Base-by-base conservation (phyloP, 345 rosid genomes). In the Sonneratia alba region DNA sequence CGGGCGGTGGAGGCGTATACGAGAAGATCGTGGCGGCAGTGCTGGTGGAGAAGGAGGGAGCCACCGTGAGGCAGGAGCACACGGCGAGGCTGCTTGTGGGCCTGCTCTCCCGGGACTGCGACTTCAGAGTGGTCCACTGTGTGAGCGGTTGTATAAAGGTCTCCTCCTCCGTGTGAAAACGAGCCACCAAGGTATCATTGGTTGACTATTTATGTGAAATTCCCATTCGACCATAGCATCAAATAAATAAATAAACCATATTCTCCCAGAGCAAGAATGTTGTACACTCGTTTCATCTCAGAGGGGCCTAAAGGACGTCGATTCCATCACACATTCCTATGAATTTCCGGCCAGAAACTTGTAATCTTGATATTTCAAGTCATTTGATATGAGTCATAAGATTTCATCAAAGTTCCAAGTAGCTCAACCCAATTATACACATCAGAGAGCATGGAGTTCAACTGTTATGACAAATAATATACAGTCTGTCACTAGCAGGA, bases 41-140 rank as follows among this genome's bases (percentile, higher is more conserved):
- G 38, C 59, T 95, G 80, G 97, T 90, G 77, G 99, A 95, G 88
- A 92, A 81, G 77, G 88, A 81, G 22, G 90, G 81, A 27, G 92
- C 81, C 65, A 74, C 72, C 66, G 97, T 88, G 72, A 72, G 73
- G 75, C 99, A 95, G 77, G 92, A 95, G 73, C 72, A 71, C 18
- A 82, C 91, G 74, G 96, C 92, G 34, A 84, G 88, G 81, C 64
- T 89, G 83, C 76, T 95, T 34, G 57, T 92, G 79, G 80, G 86
- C 79, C 77, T 73, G 45, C 81, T 92, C 63, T 80, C 96, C 36
- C 94, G 97, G 6, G 82, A 83, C 73, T 92, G 96, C 73, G 87
- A 89, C 70, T 76, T 95, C n/a, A 70, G 72, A 69, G 94, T 88
- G 56, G 82, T 88, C 59, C 88, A 87, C 80, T 95, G 98, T 76